Base-by-base conservation (phyloP, 345 rosid species). In the Bruguiera parviflora region DNA sequence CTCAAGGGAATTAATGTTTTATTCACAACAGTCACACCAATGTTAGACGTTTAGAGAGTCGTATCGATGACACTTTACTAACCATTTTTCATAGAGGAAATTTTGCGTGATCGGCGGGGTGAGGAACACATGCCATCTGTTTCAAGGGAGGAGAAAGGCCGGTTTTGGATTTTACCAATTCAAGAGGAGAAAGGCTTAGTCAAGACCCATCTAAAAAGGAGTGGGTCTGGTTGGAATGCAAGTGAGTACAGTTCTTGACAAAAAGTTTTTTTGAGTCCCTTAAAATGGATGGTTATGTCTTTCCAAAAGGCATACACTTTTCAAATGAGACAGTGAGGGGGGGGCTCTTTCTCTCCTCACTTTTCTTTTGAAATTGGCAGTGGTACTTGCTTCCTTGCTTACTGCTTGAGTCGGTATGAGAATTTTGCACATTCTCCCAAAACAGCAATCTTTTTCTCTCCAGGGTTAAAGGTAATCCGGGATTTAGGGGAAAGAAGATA, bases 401-500 rank as follows among this genome's bases (percentile, higher is more conserved):
- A 33, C 31, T 57, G 1, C 53, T 29, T 19, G 61, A 57, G 70
- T 69, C 76, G 73, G 53, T 0, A 62, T 35, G 71, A 68, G 76
- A 76, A 80, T 75, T 75, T 62, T 72, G 78, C 81, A 79, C 83
- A 74, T 65, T 81, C 70, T 65, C 73, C 73, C 80, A 53, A 63
- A 69, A 69, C 73, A 74, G 61, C 33, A 2, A 47, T 25, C 1
- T 35, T 39, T 71, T 72, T 25, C 49, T 22, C 49, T 43, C 49
- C 37, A 65, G 78, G 78, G 75, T 78, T 67, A 72, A 77, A 72
- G 80, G 78, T 65, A 66, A 68, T 67, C 89, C 94, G 75, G 88
- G 77, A 84, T 91, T 85, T 69, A 82, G 85, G 96, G 87, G 67
- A 71, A 83, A 88, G 78, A 75, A 78, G 49, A 43, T 43, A 64